Evolutionary conservation across 805 yeast genomes (phyloP).

Genomic region (Saturnispora galanensis): DNA sequence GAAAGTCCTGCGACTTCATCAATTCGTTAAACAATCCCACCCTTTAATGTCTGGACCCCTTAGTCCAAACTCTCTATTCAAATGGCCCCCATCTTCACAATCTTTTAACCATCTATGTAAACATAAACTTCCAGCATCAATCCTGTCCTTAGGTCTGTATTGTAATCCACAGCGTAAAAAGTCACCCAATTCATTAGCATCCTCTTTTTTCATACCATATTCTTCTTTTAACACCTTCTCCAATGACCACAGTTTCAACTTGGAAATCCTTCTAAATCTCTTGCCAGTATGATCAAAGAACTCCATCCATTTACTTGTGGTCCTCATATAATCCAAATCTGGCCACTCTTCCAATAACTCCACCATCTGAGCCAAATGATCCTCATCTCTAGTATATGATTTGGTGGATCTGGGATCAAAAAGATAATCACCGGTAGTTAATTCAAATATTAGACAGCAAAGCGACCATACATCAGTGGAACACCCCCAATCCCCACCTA

Average conservation of each 20-base stretch:
- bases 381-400: constrained; percentile 43
- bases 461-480: constrained; percentile 54
- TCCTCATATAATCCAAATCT: constrained; percentile 29
- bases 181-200: constrained; percentile 32
- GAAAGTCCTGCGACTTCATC: too few relatives aligned
- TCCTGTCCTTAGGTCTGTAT: constrained; percentile 39
- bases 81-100: constrained; percentile 16
- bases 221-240: constrained; percentile 39
- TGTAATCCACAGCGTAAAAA: constrained; percentile 43
- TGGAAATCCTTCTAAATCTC: constrained; percentile 33
- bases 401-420: constrained; percentile 51
- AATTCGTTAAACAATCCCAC: constrained; percentile 2
- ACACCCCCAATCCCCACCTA: constrained; percentile 54
- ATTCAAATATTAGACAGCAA: constrained; percentile 50
- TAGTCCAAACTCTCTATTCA: constrained; percentile 22
- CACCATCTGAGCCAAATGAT: constrained; percentile 52
- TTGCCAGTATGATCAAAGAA: constrained; percentile 30
- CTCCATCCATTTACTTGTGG: constrained; percentile 31
- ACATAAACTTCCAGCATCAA: constrained; percentile 45
- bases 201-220: constrained; percentile 34
- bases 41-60: constrained; percentile 28
- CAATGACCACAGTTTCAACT: constrained; percentile 43
- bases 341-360: constrained; percentile 37
- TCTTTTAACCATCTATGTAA: constrained; percentile 44
- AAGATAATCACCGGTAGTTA: constrained; percentile 51